Evolutionary conservation across 2,329 filamentous ascomycete genomes (phyloP).

Genomic region (Penicillium frequentans): DNA sequence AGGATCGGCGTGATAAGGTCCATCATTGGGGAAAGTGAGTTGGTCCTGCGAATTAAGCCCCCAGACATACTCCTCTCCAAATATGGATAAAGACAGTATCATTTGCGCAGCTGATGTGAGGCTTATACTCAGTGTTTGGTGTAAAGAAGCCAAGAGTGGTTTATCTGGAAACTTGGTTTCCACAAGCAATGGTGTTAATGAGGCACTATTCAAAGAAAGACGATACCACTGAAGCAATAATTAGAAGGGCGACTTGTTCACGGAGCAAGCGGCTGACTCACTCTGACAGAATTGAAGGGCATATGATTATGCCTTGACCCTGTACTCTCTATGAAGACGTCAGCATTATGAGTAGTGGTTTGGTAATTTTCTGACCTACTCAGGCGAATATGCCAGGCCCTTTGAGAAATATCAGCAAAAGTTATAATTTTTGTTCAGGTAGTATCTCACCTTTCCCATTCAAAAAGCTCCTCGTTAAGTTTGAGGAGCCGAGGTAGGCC

Average conservation of each 20-base stretch:
- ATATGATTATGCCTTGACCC: constrained; percentile 22
- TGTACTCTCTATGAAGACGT: constrained; percentile 6
- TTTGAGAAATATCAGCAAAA: not conserved
- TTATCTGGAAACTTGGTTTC: not conserved
- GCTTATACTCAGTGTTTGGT: constrained; percentile 8
- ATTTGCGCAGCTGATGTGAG: constrained; percentile 16
- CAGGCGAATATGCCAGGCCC: not conserved
- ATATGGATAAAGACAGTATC: constrained; percentile 11
- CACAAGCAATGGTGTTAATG: constrained; percentile 2
- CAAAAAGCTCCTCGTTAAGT: constrained; percentile 20
- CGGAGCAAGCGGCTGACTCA: not conserved
- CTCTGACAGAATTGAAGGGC: constrained; percentile 22
- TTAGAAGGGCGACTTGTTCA: not conserved
- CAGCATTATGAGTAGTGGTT: not conserved
- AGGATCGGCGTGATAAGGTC: constrained; percentile 8
- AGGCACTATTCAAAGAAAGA: constrained; percentile 9
- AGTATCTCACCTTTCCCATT: constrained; percentile 20
- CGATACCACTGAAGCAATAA: constrained; percentile 7
- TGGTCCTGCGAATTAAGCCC: constrained; percentile 7
- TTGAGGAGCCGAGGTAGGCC: constrained; percentile 8
- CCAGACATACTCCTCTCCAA: constrained; percentile 7
- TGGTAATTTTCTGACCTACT: not conserved
- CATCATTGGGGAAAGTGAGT: constrained; percentile 8
- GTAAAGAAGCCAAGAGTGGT: not conserved
- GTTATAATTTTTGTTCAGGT: too few relatives aligned